Base-by-base conservation (phyloP, 495 filamentous ascomycete genomes). In the Staphylotrichum longicolle region DNA sequence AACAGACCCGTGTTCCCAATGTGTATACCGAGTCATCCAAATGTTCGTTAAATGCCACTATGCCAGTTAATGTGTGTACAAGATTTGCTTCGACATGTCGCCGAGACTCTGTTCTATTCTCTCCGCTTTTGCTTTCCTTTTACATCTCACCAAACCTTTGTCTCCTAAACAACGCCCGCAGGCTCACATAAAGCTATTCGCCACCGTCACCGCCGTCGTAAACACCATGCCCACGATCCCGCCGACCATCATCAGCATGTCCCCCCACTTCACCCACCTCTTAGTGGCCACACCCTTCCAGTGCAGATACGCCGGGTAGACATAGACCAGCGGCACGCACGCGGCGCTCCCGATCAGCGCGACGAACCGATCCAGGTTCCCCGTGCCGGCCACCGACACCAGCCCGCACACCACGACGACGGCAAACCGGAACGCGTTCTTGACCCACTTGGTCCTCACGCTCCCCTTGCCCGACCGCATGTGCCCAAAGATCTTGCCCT, bases 241-340 rank as follows among this genome's bases (percentile, higher is more conserved):
- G 34, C 86, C 52, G 5, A 74, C 72, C 72, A 86, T 81, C 71
- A 88, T 75, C 0, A 75, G 54, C 12, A 84, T 33, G 70, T 89
- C 85, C 1, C 78, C 80, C 10, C 69, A 61, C 69, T 80, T 84
- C 3, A 61, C 77, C 66, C 70, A 72, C 63, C 64, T 68, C 4
- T 74, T 77, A 20, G 72, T 71, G 10, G 86, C 86, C 15, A 86
- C 73, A 2, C 82, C 85, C 59, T 78, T 82, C 61, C 76, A 85
- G 66, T 89, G 86, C 58, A 88, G 65, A 54, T 74, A 84, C 5
- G 85, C 77, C 58, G 94, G 95, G 73, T 98, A 98, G 42, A 98
- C 91, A 71, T 96, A 97, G 50, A 98, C 93, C 52, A 98, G 76
- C 10, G 94, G 94, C 60, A 98, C 81, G 54, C 85, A 88, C 4